Percentiles rank a stretch among this genome's conserved stretches.
Conservation (phyloP, 2,329 filamentous ascomycete species). For the Aspergillus quadrilineatus region DNA sequence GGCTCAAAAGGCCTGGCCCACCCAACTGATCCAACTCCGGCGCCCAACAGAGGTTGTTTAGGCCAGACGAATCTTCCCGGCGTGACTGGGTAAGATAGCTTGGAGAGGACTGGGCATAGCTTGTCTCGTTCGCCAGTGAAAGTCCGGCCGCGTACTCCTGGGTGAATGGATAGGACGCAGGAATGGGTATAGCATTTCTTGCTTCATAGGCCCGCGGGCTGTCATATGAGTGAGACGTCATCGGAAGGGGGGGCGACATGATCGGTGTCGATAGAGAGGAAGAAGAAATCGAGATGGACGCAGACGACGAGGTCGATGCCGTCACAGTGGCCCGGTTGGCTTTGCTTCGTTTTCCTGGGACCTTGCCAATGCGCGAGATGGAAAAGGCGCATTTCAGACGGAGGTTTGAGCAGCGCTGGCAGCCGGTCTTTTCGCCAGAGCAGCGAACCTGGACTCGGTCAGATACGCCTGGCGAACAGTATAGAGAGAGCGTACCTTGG, state of each 20-base stretch:
- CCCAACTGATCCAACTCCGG: slow-evolving; percentile 12
- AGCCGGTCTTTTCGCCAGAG: slow-evolving; percentile 20
- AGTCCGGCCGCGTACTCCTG: background rate
- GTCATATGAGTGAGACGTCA: background rate
- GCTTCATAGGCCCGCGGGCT: background rate
- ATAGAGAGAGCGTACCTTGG: slow-evolving; percentile 11
- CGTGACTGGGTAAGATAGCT: background rate
- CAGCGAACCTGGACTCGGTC: slow-evolving; percentile 16
- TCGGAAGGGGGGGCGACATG: slow-evolving; percentile 5
- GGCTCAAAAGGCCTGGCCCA: slow-evolving; percentile 8
- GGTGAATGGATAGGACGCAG: background rate
- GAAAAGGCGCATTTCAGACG: slow-evolving; percentile 18
- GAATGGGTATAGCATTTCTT: background rate
- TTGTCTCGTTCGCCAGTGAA: background rate
- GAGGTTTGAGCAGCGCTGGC: slow-evolving; percentile 19
- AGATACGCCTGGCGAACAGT: background rate
- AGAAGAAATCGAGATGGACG: background rate
- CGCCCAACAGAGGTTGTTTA: slow-evolving; percentile 12
- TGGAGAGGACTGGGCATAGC: background rate
- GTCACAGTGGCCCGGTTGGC: slow-evolving; percentile 16
- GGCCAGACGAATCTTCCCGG: background rate
- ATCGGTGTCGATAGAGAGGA: slow-evolving; percentile 9
- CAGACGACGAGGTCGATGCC: background rate
- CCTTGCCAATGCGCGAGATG: slow-evolving; percentile 20
- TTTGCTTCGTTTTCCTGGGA: slow-evolving; percentile 20